Evolutionary conservation across 352 stramenopile species (phyloP).

Genomic region (Peronospora farinosa): DNA sequence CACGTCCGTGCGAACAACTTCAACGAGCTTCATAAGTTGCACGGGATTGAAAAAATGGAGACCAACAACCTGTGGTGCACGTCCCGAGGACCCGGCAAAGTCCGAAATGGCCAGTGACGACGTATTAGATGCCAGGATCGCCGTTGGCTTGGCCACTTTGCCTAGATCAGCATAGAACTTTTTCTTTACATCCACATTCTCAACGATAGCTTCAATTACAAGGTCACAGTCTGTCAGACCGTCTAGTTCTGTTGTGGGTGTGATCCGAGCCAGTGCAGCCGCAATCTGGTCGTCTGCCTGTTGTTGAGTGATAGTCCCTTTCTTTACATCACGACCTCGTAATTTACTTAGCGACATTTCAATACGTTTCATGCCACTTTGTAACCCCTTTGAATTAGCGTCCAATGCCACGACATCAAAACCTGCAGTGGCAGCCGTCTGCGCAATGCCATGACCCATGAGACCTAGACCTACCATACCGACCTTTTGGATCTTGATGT

Average conservation of each 20-base stretch:
- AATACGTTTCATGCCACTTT: constrained; percentile 90
- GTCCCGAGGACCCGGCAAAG: constrained; percentile 90
- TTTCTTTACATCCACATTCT: constrained; percentile 93
- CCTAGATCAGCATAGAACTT: constrained; percentile 91
- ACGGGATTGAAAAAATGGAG: constrained; percentile 99
- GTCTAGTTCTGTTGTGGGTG: constrained; percentile 83
- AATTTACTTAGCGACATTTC: constrained; percentile 89
- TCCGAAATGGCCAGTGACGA: constrained; percentile 91
- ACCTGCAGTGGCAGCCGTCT: constrained; percentile 83
- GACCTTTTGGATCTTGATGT: constrained; percentile 74
- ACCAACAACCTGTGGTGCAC: constrained; percentile 90
- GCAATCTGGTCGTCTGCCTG: constrained; percentile 61
- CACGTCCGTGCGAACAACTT: constrained; percentile 92
- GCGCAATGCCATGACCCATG: constrained; percentile 97
- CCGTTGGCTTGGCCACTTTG: constrained; percentile 82
- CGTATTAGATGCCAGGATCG: constrained; percentile 97
- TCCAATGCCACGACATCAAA: constrained; percentile 85
- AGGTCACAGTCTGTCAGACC: constrained; percentile 90
- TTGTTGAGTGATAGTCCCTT: constrained; percentile 77
- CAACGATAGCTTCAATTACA: constrained; percentile 97
- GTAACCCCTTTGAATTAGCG: constrained; percentile 60
- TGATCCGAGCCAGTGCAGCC: constrained; percentile 75
- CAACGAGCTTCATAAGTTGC: constrained; percentile 92
- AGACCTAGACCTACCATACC: constrained; percentile 94
- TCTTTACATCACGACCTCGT: constrained; percentile 74